Percentiles rank a stretch among this genome's conserved stretches.
These are phyloP conservation scores for Coemansia sp. DNA, from an alignment of 192 early-diverging fungal genomes.

Conservation along the genomic window DNA sequence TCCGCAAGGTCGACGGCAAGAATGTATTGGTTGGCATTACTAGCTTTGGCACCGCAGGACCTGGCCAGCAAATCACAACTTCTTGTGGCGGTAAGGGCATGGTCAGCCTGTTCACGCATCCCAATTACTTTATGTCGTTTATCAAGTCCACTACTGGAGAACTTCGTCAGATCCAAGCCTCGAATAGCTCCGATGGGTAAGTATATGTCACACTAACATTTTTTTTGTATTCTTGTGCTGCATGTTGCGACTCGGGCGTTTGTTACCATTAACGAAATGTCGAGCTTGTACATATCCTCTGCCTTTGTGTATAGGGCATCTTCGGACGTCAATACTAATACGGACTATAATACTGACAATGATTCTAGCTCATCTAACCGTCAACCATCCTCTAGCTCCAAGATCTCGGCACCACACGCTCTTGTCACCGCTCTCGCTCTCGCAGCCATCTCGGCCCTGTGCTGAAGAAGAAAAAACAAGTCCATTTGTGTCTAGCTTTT, in stretches of 20 bases:
- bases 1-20: conserved; percentile 43
- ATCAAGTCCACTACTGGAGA: conserved; percentile 44
- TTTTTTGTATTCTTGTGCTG: not conserved
- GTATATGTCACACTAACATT: not conserved
- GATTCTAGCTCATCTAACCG: not conserved
- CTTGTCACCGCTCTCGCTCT: not conserved
- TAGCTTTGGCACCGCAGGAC: conserved; percentile 53
- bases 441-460: not conserved
- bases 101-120: conserved; percentile 55
- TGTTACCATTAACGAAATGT: conserved; percentile 5
- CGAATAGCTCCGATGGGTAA: conserved; percentile 32
- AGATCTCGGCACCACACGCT: not conserved
- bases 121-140: conserved; percentile 48
- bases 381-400: conserved; percentile 3
- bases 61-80: conserved; percentile 30
- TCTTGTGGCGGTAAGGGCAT: conserved; percentile 51
- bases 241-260: not conserved
- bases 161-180: conserved; percentile 32
- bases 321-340: conserved; percentile 2
- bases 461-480: not conserved
- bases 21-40: conserved; percentile 52
- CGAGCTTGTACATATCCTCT: not conserved
- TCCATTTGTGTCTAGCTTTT: not conserved
- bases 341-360: not conserved
- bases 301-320: conserved; percentile 8